A percentile compares a stretch with the other conserved stretches of the same genome.
Evolutionary conservation across 768 basidiomycete species (phyloP).

Genomic region (Amyloporia xantha): DNA sequence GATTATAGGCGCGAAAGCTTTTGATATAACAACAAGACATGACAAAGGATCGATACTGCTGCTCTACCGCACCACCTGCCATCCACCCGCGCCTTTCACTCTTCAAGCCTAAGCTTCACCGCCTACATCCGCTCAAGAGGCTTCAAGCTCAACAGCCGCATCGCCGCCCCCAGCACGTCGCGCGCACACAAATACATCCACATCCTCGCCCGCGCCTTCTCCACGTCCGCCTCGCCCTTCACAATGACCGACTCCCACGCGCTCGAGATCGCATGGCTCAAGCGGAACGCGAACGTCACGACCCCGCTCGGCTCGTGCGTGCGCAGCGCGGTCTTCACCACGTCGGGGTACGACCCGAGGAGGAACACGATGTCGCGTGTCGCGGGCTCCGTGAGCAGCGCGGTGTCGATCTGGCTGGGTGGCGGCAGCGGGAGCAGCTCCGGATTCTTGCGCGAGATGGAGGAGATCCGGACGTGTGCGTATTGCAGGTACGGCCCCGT

Average conservation of each 20-base stretch:
- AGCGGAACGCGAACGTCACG: constrained; percentile 83
- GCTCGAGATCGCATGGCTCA: constrained; percentile 82
- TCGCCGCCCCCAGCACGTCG: constrained; percentile 82
- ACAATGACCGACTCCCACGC: constrained; percentile 92
- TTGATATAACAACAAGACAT: too few relatives aligned
- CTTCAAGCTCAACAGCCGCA: constrained; percentile 82
- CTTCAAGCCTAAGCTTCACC: constrained; percentile 57
- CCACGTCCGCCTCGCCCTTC: constrained; percentile 69
- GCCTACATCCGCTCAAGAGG: constrained; percentile 89
- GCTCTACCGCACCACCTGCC: too few relatives aligned
- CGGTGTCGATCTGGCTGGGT: constrained; percentile 59
- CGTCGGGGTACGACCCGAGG: constrained; percentile 87
- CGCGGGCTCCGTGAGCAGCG: constrained; percentile 63
- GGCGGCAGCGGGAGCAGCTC: constrained; percentile 73
- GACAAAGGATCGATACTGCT: too few relatives aligned
- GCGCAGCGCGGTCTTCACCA: constrained; percentile 79
- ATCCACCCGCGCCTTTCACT: too few relatives aligned
- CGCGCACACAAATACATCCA: constrained; percentile 85
- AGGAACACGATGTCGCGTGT: constrained; percentile 82
- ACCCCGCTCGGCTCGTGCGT: constrained; percentile 87
- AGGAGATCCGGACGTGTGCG: constrained; percentile 88
- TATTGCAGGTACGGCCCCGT: constrained; percentile 96
- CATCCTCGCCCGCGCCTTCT: constrained; percentile 77
- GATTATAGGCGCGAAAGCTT: too few relatives aligned
- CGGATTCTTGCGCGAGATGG: constrained; percentile 89